Evolutionary conservation across 257 asterid genomes (phyloP).

Genomic region (Solanum phureja): DNA sequence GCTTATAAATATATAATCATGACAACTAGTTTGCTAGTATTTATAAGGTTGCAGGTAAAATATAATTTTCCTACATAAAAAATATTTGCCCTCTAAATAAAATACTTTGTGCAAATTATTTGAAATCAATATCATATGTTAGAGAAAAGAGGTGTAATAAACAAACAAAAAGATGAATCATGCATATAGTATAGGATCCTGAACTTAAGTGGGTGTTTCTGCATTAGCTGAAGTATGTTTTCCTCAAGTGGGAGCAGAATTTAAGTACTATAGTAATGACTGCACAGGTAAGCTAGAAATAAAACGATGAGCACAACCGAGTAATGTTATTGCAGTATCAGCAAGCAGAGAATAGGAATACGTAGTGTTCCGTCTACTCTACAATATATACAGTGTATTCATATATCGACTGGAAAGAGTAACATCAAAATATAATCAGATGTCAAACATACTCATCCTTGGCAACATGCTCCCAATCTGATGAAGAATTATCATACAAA

Average conservation of each 20-base stretch:
- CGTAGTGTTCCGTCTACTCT: background rate
- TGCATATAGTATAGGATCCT: background rate
- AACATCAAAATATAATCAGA: background rate
- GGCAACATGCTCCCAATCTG: constrained; percentile 88
- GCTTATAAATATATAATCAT: background rate
- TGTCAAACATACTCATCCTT: constrained; percentile 60
- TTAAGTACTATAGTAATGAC: background rate
- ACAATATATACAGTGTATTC: constrained; percentile 3
- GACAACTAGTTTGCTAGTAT: background rate
- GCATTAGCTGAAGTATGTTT: background rate
- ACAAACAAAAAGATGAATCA: background rate
- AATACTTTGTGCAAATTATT: background rate
- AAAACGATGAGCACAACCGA: background rate
- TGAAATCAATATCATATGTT: background rate
- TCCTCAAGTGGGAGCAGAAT: background rate
- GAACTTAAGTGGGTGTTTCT: background rate
- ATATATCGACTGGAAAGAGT: background rate
- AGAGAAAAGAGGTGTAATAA: background rate
- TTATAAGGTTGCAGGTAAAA: background rate
- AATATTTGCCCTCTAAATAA: background rate
- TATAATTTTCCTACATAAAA: background rate
- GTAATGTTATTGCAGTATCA: background rate
- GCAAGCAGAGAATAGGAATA: background rate
- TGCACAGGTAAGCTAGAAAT: background rate
- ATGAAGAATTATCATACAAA: constrained; percentile 44